Evolutionary conservation across 805 yeast genomes (phyloP).

Genomic region (Isabelozyma rhagii): DNA sequence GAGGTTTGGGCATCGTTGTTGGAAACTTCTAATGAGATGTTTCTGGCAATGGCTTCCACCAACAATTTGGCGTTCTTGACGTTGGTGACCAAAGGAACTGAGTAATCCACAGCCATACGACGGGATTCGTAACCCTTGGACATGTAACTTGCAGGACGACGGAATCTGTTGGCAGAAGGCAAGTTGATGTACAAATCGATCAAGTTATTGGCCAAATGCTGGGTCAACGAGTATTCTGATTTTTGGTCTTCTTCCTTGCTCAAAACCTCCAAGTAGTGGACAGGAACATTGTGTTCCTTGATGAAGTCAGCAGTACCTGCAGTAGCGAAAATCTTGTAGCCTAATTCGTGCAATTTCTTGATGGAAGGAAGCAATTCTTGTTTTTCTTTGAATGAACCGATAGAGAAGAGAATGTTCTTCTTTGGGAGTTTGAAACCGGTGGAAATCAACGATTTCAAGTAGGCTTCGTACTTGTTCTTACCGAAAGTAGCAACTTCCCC

Average conservation of each 20-base stretch:
- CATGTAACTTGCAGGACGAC: slow-evolving; percentile 98
- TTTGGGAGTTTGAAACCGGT: slow-evolving; percentile 95
- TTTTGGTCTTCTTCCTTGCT: slow-evolving; percentile 73
- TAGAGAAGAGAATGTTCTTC: slow-evolving; percentile 88
- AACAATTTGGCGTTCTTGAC: slow-evolving; percentile 95
- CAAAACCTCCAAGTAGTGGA: slow-evolving; percentile 89
- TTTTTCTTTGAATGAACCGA: slow-evolving; percentile 97
- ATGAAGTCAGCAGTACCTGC: slow-evolving; percentile 99
- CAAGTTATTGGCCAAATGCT: slow-evolving; percentile 93
- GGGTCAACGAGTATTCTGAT: slow-evolving; percentile 91
- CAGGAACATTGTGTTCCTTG: slow-evolving; percentile 91
- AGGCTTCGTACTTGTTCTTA: slow-evolving; percentile 94
- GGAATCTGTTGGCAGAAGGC: slow-evolving; percentile 95
- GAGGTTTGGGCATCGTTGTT: slow-evolving; percentile 88
- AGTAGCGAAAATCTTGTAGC: slow-evolving; percentile 91
- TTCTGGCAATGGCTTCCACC: slow-evolving; percentile 88
- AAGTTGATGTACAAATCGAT: slow-evolving; percentile 94
- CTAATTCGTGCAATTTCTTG: slow-evolving; percentile 73
- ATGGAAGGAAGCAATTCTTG: slow-evolving; percentile 89
- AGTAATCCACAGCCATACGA: slow-evolving; percentile 99
- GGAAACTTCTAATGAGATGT: slow-evolving; percentile 62
- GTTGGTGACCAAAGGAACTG: slow-evolving; percentile 95
- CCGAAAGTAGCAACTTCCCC: slow-evolving; percentile 98
- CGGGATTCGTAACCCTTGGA: slow-evolving; percentile 97
- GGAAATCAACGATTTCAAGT: slow-evolving; percentile 88